Evolutionary conservation across 2,329 filamentous ascomycete genomes (phyloP), one percentile per base, ranked within the genome.

Genomic region (Colletotrichum lindemuthianum): DNA sequence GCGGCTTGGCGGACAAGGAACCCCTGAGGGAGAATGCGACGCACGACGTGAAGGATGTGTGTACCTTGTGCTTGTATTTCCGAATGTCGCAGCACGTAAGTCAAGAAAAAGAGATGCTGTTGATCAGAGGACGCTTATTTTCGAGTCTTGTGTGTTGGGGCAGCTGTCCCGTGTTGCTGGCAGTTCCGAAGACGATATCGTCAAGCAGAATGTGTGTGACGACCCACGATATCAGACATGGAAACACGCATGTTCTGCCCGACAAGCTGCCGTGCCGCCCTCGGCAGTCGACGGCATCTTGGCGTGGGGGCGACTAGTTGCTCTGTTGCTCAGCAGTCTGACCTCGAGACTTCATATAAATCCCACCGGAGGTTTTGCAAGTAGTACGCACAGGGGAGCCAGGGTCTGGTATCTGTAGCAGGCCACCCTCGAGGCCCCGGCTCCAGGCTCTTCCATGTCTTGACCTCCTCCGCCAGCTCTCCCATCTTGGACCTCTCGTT

Each of bases 1-100:
- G 57, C 57, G 57, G 40, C 57, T 59, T 59, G 57, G 57, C 57
- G 40, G 49, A 53, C 57, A 52, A 53, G 57, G 57, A 52, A 53
- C 57, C 57, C 57, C 57, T 59, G 48, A 53, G 33, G 40, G 11
- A 54, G 40, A 53, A 53, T 59, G 48, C 41, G 32, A 59, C 57
- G 57, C 57, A 53, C 48, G 57, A 53, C 34, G 53, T 59, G 57
- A 59, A 49, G 9, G 47, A 47, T 41, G 32, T 41, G 32, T 15
- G 43, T 40, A 37, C 47, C 39, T 44, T 24, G 41, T 34, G 32
- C 40, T 52, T 40, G 33, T 4, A 37, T 12, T 24, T 10, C 47
- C 39, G 40, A 45, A 40, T 7, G 6, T 54, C 51, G 49, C n/a
- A 52, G 49, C 24, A 24, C 3, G 24, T 24, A 24, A 4, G 24